A percentile compares a stretch with the other conserved stretches of the same genome.
Evolutionary conservation across 768 basidiomycete species (phyloP).

Genomic region (Xerocomus potaroensis): DNA sequence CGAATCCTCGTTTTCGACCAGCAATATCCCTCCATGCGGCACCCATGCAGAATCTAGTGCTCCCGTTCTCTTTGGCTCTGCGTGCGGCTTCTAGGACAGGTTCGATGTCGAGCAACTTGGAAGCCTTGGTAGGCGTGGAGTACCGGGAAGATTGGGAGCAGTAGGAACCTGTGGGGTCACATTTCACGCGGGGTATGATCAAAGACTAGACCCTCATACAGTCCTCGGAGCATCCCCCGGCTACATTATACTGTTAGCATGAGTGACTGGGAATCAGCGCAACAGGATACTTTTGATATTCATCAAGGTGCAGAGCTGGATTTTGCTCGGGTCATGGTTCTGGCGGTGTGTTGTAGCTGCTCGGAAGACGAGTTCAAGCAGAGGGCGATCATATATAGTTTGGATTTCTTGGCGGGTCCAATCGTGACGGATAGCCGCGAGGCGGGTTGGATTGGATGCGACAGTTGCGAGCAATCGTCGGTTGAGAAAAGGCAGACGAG

Average conservation of each 20-base stretch:
- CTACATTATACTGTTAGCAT: slow-evolving; percentile 36
- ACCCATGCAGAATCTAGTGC: slow-evolving; percentile 98
- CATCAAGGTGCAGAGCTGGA: slow-evolving; percentile 96
- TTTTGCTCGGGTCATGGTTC: slow-evolving; percentile 82
- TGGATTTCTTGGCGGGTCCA: slow-evolving; percentile 84
- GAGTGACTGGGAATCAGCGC: slow-evolving; percentile 20
- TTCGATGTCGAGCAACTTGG: slow-evolving; percentile 80
- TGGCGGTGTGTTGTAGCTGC: slow-evolving; percentile 82
- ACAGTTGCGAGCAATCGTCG: slow-evolving; percentile 60
- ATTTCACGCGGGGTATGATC: not conserved
- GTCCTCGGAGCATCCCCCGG: slow-evolving; percentile 94
- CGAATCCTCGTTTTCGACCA: slow-evolving; percentile 90
- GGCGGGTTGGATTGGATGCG: slow-evolving; percentile 12
- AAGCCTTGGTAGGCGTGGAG: slow-evolving; percentile 84
- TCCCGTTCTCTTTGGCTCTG: slow-evolving; percentile 93
- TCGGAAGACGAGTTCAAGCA: slow-evolving; percentile 86
- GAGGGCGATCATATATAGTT: slow-evolving; percentile 75
- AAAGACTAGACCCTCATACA: slow-evolving; percentile 49
- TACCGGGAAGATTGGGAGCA: slow-evolving; percentile 98
- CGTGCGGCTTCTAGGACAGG: slow-evolving; percentile 91
- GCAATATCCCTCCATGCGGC: slow-evolving; percentile 96
- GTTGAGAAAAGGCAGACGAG: slow-evolving; percentile 20
- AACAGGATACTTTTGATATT: slow-evolving; percentile 89
- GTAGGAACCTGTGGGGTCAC: slow-evolving; percentile 74
- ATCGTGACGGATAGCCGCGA: slow-evolving; percentile 43